Evolutionary conservation across 1,284 basidiomycete species (phyloP), one percentile per base, ranked within the genome.

Genomic region (Rhodotorula mucilaginosa): DNA sequence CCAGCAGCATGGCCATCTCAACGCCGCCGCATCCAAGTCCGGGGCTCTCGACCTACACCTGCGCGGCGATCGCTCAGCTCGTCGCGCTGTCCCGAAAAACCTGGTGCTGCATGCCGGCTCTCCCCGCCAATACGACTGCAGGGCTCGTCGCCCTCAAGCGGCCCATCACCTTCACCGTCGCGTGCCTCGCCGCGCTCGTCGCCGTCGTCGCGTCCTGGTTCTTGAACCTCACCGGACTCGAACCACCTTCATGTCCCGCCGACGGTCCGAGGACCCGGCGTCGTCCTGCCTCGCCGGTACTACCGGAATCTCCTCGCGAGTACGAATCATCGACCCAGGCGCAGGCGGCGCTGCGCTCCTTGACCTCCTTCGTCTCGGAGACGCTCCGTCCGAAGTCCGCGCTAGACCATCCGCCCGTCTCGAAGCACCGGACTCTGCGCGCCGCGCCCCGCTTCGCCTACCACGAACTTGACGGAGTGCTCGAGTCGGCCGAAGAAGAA

Each of bases 381-480:
- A 19, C 58, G 4, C 46, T 51, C 48, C 61, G 48, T 34, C 23
- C 51, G 26, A 52, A 5, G 4, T 21, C 62, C 23, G 3, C 5
- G 44, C 54, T 5, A 52, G 34, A 5, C 52, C 62, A 10, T 26
- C 54, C 16, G 62, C 54, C 2, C 54, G 26, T 44, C 62, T 51
- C 29, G 26, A 29, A 44, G 44, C 19, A 18, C 19, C 62, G 54
- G 5, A 47, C 8, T 26, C 8, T 31, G 12, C 52, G 54, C 44
- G 26, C 44, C 52, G 54, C 44, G 19, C 44, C 5, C 48, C 48
- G 48, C 1, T 64, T 31, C 21, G 12, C 62, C 19, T 54, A 57
- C 29, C 62, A 64, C 62, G 52, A 56, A 46, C 62, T 64, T 46
- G 62, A 64, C 62, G 62, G 62, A 26, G 62, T 64, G 2, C 21